Conservation (phyloP, 768 basidiomycete genomes). For the Phaeotremella fagi region DNA sequence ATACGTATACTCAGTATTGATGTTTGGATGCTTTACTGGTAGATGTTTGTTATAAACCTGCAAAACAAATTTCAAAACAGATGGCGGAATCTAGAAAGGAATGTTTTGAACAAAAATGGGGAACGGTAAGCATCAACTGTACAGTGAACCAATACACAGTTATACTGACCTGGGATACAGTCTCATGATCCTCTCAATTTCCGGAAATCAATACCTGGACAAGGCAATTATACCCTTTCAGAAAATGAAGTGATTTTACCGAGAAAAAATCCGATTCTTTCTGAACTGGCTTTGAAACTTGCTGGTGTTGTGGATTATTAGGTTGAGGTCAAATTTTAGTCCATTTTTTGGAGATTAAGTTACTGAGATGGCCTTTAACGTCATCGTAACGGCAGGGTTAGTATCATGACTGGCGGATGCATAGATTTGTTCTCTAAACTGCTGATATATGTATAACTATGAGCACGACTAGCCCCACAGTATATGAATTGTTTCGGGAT, state of each 20-base stretch:
- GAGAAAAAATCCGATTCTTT: conserved; percentile 12
- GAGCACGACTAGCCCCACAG: too few species aligned
- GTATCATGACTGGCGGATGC: too few species aligned
- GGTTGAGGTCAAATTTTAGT: too few species aligned
- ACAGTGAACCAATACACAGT: neutral
- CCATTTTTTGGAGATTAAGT: too few species aligned
- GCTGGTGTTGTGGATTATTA: conserved; percentile 17
- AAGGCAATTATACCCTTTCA: conserved; percentile 3
- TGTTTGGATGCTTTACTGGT: neutral
- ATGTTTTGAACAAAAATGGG: conserved; percentile 18
- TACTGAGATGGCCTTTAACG: too few species aligned
- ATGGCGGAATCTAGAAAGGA: conserved; percentile 24
- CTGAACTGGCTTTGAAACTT: conserved; percentile 13
- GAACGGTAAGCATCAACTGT: conserved; percentile 21
- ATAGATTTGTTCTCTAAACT: too few species aligned
- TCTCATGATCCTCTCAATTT: conserved; percentile 37
- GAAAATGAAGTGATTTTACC: conserved; percentile 12
- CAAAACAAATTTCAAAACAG: conserved; percentile 22
- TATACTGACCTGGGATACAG: conserved; percentile 1
- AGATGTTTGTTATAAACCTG: conserved; percentile 48
- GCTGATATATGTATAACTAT: too few species aligned
- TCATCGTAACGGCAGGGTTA: too few species aligned
- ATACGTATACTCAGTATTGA: neutral
- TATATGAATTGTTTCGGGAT: too few species aligned
- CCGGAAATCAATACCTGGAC: conserved; percentile 15